These are phyloP conservation scores for Mucor mucedo DNA, from an alignment of 371 early-diverging fungal genomes.

Conservation along the genomic window DNA sequence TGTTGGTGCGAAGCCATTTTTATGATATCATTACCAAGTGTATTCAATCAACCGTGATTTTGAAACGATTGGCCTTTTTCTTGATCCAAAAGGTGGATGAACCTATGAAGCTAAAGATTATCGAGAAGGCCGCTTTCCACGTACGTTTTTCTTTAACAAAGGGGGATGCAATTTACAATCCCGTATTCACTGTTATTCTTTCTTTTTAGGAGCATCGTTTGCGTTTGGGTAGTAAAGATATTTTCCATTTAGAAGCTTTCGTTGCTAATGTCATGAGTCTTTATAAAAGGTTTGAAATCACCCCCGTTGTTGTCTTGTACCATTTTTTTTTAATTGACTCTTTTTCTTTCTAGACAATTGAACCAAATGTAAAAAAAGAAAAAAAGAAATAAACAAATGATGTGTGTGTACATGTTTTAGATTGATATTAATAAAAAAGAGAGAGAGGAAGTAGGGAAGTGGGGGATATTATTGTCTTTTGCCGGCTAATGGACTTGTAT, in stretches of 20 bases:
- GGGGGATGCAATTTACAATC: background rate
- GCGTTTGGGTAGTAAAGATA: constrained; percentile 87
- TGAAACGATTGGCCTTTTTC: constrained; percentile 72
- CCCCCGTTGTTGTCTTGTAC: background rate
- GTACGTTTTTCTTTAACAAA: constrained; percentile 53
- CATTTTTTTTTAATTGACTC: background rate
- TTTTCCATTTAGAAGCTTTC: constrained; percentile 99
- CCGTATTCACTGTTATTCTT: background rate
- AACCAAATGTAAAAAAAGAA: constrained; percentile 12
- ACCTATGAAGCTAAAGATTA: constrained; percentile 67
- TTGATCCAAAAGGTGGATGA: constrained; percentile 67
- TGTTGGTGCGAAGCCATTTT: constrained; percentile 75
- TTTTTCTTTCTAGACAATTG: constrained; percentile 11
- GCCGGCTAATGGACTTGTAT: constrained; percentile 14
- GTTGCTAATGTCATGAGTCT: constrained; percentile 86
- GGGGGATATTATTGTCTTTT: constrained; percentile 7
- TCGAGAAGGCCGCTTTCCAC: constrained; percentile 81
- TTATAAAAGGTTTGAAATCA: constrained; percentile 54
- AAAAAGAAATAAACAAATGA: background rate
- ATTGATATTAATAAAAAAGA: background rate
- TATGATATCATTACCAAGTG: constrained; percentile 91
- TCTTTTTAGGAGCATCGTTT: constrained; percentile 82
- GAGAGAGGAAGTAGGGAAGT: background rate
- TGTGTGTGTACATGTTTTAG: background rate
- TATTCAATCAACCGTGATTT: constrained; percentile 83